Evolutionary conservation across 148 eudicot species (phyloP).

Genomic region (Vaccinium myrtillus): DNA sequence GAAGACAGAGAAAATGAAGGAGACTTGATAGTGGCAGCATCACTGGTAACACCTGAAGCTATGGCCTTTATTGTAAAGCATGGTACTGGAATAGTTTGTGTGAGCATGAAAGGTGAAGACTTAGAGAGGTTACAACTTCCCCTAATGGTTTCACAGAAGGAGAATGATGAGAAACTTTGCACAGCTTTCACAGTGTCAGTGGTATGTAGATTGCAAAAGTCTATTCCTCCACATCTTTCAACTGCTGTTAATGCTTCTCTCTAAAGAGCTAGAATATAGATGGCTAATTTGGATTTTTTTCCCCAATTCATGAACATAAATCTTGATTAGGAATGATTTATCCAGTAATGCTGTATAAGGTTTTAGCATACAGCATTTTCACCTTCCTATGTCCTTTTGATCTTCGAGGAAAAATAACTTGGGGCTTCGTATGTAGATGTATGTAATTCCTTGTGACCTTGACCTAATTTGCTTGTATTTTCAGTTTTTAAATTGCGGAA

Average conservation of each 20-base stretch:
- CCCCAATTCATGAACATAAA: not conserved
- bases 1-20: slow-evolving; percentile 97
- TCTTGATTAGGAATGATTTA: not conserved
- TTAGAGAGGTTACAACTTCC: slow-evolving; percentile 76
- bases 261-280: not conserved
- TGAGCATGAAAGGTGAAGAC: slow-evolving; percentile 86
- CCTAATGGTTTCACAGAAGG: slow-evolving; percentile 67
- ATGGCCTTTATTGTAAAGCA: slow-evolving; percentile 91
- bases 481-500: not conserved
- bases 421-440: not conserved
- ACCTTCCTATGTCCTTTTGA: not conserved
- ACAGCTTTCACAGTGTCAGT: slow-evolving; percentile 92
- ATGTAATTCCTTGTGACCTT: not conserved
- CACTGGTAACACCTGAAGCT: slow-evolving; percentile 71
- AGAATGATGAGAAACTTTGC: slow-evolving; percentile 73
- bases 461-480: not conserved
- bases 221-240: not conserved
- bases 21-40: slow-evolving; percentile 84
- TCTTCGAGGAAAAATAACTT: not conserved
- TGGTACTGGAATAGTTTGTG: slow-evolving; percentile 95
- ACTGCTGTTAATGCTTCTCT: not conserved
- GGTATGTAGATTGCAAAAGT: slow-evolving; percentile 39
- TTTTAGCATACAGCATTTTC: not conserved
- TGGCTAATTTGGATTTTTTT: not conserved
- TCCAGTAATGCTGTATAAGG: not conserved